These are phyloP conservation scores for Jatropha podagrica DNA, from an alignment of 441 rosid genomes.

Conservation along the genomic window DNA sequence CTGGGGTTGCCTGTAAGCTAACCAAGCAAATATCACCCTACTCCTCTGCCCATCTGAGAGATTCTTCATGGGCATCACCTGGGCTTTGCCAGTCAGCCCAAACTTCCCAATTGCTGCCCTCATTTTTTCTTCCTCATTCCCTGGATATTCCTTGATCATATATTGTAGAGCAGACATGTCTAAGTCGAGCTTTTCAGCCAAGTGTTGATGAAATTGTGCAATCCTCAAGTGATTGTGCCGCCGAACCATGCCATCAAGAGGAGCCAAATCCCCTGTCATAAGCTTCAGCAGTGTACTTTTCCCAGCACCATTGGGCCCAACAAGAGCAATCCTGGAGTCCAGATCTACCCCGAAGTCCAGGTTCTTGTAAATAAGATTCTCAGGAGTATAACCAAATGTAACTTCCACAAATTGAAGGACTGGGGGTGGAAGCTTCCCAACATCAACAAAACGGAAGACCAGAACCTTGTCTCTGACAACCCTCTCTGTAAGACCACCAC, in stretches of 20 bases:
- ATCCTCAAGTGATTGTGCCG: slow-evolving; percentile 93
- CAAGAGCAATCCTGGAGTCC: slow-evolving; percentile 92
- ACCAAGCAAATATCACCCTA: slow-evolving; percentile 92
- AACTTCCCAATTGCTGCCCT: slow-evolving; percentile 86
- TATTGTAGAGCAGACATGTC: slow-evolving; percentile 75
- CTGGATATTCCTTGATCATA: slow-evolving; percentile 87
- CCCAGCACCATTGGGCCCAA: slow-evolving; percentile 98
- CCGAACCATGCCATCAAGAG: slow-evolving; percentile 89
- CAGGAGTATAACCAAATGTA: slow-evolving; percentile 85
- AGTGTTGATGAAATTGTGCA: slow-evolving; percentile 93
- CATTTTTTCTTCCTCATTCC: slow-evolving; percentile 93
- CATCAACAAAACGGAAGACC: slow-evolving; percentile 83
- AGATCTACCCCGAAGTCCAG: slow-evolving; percentile 93
- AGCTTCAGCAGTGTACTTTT: slow-evolving; percentile 94
- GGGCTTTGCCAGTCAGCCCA: slow-evolving; percentile 91
- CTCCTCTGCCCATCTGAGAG: slow-evolving; percentile 95
- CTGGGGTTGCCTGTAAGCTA: slow-evolving; percentile 92
- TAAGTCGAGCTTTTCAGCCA: slow-evolving; percentile 89
- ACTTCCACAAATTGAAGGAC: slow-evolving; percentile 98
- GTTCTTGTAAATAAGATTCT: slow-evolving; percentile 72
- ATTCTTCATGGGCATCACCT: slow-evolving; percentile 94
- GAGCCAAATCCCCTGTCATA: slow-evolving; percentile 86
- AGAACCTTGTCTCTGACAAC: slow-evolving; percentile 73
- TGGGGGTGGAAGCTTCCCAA: slow-evolving; percentile 98
- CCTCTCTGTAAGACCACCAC: slow-evolving; percentile 93